Evolutionary conservation across 2,329 filamentous ascomycete species (phyloP).

Genomic region (Alternaria postmessia): DNA sequence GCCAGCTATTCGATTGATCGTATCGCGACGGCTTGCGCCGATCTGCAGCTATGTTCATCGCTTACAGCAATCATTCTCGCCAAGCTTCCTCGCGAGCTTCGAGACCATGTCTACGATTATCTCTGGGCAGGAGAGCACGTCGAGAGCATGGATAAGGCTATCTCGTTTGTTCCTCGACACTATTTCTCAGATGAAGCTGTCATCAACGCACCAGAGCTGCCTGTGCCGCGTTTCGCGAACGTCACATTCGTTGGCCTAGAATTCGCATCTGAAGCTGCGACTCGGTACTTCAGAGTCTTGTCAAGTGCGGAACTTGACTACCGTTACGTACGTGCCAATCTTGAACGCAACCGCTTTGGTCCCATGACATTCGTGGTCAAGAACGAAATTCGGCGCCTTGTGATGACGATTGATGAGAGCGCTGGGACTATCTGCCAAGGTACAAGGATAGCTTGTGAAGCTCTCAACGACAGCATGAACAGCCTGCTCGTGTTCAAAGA

Average conservation of each 20-base stretch:
- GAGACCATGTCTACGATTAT: constrained; percentile 12
- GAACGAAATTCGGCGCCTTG: constrained; percentile 8
- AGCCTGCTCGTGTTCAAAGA: constrained; percentile 16
- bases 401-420: background rate
- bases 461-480: constrained; percentile 8
- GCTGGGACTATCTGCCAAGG: background rate
- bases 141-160: constrained; percentile 1
- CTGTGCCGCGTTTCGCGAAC: constrained; percentile 13
- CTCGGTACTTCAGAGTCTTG: constrained; percentile 10
- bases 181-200: background rate
- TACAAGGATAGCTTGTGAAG: background rate
- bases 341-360: constrained; percentile 11
- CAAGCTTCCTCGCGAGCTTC: constrained; percentile 15
- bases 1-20: background rate
- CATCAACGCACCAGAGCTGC: background rate
- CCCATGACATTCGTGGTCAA: constrained; percentile 1
- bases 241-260: constrained; percentile 1
- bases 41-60: constrained; percentile 1
- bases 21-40: background rate
- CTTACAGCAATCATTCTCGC: constrained; percentile 1
- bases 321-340: constrained; percentile 5
- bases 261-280: constrained; percentile 13
- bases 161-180: background rate
- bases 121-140: constrained; percentile 8
- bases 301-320: constrained; percentile 10